Base-by-base conservation (phyloP, 1,284 basidiomycete genomes). In the Erythrobasidium hasegawianum region DNA sequence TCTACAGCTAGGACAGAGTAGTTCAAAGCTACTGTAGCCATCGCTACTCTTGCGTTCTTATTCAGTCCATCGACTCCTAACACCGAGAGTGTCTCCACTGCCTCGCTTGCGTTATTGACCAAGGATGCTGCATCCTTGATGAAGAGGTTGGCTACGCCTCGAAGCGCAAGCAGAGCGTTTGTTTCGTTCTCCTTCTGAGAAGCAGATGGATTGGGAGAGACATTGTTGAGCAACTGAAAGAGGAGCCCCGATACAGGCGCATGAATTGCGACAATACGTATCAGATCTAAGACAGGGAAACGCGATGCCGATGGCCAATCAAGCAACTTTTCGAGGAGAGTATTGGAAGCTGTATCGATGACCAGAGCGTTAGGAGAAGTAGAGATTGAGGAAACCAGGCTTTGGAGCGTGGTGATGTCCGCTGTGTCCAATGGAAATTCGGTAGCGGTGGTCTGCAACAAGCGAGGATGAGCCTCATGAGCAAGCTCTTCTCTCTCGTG, bases 211-310 rank as follows among this genome's bases (percentile, higher is more conserved):
- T 59, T 59, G 13, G 62, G 22, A 16, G 52, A 24, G 9, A 68
- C 61, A n/a, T 69, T 52, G 8, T 67, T 50, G 7, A 72, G 57
- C 14, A 74, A 62, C 16, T 68, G 59, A 41, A 69, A 55, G 7
- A 72, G 68, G 55, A 72, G 68, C 1, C 68, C 67, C 0, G 70
- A 75, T 0, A 69, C 40, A 0, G 85, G 83, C 49, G 83, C 86
- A 72, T 84, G 84, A 0, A 84, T 86, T n/a, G 86, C 81, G 9
- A 95, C 78, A 27, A 92, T 81, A 27, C 95, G 86, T 54, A 86
- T 82, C 8, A 97, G 81, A 75, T 98, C 95, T 72, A 98, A 85
- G 1, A 94, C 90, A 64, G 95, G 95, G 79, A 96, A 95, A 5
- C 88, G 84, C 69, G 87, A 83, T 0, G 84, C 83, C 10, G 82